These are phyloP conservation scores for Euphrasia confusa DNA, from an alignment of 257 asterid genomes.

Conservation along the genomic window DNA sequence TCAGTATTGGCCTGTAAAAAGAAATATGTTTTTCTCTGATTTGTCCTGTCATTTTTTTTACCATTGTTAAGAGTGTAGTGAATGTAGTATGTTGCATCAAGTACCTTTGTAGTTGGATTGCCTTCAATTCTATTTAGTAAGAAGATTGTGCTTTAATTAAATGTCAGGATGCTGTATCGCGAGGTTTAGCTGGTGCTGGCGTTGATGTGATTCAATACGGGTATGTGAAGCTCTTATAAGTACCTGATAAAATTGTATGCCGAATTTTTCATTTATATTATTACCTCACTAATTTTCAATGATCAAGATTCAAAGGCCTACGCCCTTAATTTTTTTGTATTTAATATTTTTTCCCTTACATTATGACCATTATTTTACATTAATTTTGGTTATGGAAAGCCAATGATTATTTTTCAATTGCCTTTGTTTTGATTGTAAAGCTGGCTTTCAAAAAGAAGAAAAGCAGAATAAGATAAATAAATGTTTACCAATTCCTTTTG, in stretches of 20 bases:
- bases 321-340: too few species aligned
- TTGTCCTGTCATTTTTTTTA: slow-evolving; percentile 13
- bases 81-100: slow-evolving; percentile 12
- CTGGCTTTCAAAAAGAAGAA: too few species aligned
- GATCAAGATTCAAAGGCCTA: too few species aligned
- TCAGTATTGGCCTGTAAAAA: neutral
- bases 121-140: slow-evolving; percentile 15
- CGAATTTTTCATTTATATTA: neutral
- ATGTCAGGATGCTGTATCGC: slow-evolving; percentile 91
- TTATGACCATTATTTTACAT: too few species aligned
- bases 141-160: slow-evolving; percentile 17
- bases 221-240: slow-evolving; percentile 40
- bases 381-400: too few species aligned
- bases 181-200: slow-evolving; percentile 80
- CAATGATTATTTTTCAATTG: too few species aligned
- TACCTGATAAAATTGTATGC: slow-evolving; percentile 7
- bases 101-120: slow-evolving; percentile 2
- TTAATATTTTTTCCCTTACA: too few species aligned
- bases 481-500: too few species aligned
- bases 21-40: neutral
- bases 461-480: too few species aligned
- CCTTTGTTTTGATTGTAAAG: too few species aligned
- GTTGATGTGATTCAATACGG: slow-evolving; percentile 81
- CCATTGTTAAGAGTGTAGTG: slow-evolving; percentile 3
- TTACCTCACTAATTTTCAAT: too few species aligned